A percentile compares a stretch with the other conserved stretches of the same genome.
Conservation (phyloP, 148 eudicot species). For the Fagopyrum tataricum region DNA sequence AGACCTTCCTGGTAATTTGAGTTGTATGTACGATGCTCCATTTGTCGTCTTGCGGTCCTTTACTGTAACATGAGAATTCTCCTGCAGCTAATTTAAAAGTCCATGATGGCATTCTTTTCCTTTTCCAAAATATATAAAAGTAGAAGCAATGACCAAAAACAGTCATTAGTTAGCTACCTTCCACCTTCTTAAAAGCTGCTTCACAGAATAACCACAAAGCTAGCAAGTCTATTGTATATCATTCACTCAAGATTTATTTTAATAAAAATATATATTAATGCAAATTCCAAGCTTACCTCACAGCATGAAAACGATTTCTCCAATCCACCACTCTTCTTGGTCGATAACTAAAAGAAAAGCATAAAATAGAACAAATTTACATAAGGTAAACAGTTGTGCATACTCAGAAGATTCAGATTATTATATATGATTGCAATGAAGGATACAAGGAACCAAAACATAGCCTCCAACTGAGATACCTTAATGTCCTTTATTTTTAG, state of each 20-base stretch:
- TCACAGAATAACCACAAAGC: no score
- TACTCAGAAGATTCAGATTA: neutral
- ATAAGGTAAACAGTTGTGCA: neutral
- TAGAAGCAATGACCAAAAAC: neutral
- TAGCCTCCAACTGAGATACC: slow-evolving; percentile 25
- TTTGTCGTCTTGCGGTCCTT: slow-evolving; percentile 50
- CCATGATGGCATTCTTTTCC: neutral
- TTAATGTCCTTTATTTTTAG: slow-evolving; percentile 52
- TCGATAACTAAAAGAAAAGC: neutral
- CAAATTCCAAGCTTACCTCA: neutral
- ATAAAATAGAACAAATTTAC: neutral
- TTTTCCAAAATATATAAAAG: neutral
- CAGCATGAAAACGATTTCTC: neutral
- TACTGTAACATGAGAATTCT: slow-evolving; percentile 53
- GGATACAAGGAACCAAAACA: neutral
- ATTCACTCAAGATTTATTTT: no score
- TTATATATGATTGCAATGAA: neutral
- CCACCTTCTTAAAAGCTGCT: no score
- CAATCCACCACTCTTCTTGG: neutral
- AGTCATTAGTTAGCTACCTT: no score
- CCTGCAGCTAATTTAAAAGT: slow-evolving; percentile 29
- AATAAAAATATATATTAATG: no score
- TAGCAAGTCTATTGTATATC: no score
- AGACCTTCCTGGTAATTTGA: slow-evolving; percentile 50
- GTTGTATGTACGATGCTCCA: slow-evolving; percentile 59